Base-by-base conservation (phyloP, 2,329 filamentous ascomycete species). In the Aschersonia sp. region DNA sequence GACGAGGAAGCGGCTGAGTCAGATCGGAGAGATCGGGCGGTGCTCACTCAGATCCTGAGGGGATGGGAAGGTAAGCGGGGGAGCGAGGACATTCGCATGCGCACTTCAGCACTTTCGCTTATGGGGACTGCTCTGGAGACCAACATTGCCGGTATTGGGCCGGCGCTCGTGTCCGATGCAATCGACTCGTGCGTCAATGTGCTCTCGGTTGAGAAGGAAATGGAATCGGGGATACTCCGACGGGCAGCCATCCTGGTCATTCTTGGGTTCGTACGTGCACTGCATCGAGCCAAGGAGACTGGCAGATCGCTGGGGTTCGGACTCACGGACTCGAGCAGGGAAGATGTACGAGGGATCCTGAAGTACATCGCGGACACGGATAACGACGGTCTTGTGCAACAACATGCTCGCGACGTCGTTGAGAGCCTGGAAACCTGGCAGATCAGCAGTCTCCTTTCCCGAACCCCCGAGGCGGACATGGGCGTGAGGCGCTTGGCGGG, bases 1-100 rank as follows among this genome's bases (percentile, higher is more conserved):
- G 72, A 76, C n/a, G 63, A 68, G 7, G 50, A 67, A 5, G 63
- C 67, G 0, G 64, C 68, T 37, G 65, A 68, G 44, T 67, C 68
- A 55, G 69, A 58, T 53, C 63, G 56, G 43, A 70, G 65, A 50
- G 71, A 71, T 48, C 78, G 70, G 32, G 68, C 73, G 44, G 58
- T 82, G 10, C 65, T 69, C 29, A 22, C 22, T 22, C 68, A 71
- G 50, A 85, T 87, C 50, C 68, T 86, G 0, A 65, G 72, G 11
- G 81, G 80, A 1, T 87, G 83, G 83, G 73, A 81, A 53, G 73
- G 79, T 51, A 79, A 77, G 48, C 66, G 72, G 12, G 81, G 80
- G 0, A 72, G 72, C 50, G 83, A 87, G 59, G 83, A 87, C 56
- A 68, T 86, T 10, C 72, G 84, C 4, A 74, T 88, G 54, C 76